phyloP scores from a whole-genome alignment of 1,139 yeast genomes.

The Torulaspora pretoriensis region DNA sequence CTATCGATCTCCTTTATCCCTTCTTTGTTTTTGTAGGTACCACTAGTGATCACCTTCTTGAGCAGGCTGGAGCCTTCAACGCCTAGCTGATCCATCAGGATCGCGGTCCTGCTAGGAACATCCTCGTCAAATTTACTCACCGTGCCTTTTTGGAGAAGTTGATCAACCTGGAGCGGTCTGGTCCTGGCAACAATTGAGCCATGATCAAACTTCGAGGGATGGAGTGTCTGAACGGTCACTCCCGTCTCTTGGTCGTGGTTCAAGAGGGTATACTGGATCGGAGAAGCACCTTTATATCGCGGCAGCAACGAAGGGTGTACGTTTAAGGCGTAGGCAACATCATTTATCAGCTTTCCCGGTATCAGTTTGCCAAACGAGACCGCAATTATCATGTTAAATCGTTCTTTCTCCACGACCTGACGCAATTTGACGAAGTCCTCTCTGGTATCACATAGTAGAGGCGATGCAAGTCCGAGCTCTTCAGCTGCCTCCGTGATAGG shows the following conservation, averaged over 20 bases:
- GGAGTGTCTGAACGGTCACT: conserved; percentile 83
- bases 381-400: conserved; percentile 69
- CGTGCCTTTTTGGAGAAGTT: conserved; percentile 15
- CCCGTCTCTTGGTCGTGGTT: conserved; percentile 66
- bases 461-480: conserved; percentile 34
- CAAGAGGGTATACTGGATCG: conserved; percentile 74
- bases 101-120: conserved; percentile 22
- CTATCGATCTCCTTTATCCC: conserved; percentile 21
- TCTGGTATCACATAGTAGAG: conserved; percentile 57
- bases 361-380: conserved; percentile 85
- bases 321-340: conserved; percentile 61
- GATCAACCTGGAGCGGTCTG: conserved; percentile 39
- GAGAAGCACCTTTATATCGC: conserved; percentile 81
- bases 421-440: conserved; percentile 47
- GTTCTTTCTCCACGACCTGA: conserved; percentile 15
- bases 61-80: conserved; percentile 56
- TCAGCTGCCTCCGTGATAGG: conserved; percentile 51
- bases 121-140: conserved; percentile 10
- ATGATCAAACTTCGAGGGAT: conserved; percentile 78
- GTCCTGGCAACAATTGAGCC: conserved; percentile 72
- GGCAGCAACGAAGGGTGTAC: conserved; percentile 94
- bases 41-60: conserved; percentile 41
- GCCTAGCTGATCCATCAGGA: conserved; percentile 48
- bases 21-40: conserved; percentile 29
- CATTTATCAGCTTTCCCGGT: conserved; percentile 52